Evolutionary conservation across 2,329 filamentous ascomycete genomes (phyloP).

Genomic region (Alternaria rosae): DNA sequence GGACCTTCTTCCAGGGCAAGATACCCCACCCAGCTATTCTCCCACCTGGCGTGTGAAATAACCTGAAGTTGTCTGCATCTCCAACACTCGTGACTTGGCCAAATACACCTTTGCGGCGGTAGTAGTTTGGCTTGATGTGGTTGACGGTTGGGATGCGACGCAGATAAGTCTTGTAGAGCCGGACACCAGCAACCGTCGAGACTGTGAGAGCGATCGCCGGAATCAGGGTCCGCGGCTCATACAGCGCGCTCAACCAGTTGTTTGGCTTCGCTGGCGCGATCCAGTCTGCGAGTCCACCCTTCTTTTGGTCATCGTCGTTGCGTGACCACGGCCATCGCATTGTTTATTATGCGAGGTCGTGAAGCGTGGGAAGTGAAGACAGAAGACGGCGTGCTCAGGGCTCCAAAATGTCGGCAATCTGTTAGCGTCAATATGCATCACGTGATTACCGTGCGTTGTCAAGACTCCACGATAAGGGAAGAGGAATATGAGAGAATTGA

Average conservation of each 20-base stretch:
- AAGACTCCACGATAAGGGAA: background rate
- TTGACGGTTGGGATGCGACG: conserved; percentile 81
- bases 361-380: conserved; percentile 11
- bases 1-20: conserved; percentile 75
- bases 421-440: background rate
- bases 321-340: conserved; percentile 54
- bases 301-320: conserved; percentile 41
- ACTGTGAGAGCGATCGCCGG: conserved; percentile 63
- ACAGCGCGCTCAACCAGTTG: conserved; percentile 63
- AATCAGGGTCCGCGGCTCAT: conserved; percentile 62
- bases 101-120: conserved; percentile 77
- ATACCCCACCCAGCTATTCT: conserved; percentile 89
- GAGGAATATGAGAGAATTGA: background rate
- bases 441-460: background rate
- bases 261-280: conserved; percentile 46
- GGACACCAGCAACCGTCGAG: conserved; percentile 62
- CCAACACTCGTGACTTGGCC: conserved; percentile 92
- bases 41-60: conserved; percentile 96
- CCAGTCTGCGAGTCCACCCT: conserved; percentile 29
- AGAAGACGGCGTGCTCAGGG: conserved; percentile 4
- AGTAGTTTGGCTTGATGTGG: conserved; percentile 77
- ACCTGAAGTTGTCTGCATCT: conserved; percentile 93
- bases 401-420: background rate
- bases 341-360: conserved; percentile 37
- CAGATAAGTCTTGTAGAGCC: conserved; percentile 74